phyloP scores from a whole-genome alignment of 2,329 filamentous ascomycete genomes.

The Aspergillus ruber region DNA sequence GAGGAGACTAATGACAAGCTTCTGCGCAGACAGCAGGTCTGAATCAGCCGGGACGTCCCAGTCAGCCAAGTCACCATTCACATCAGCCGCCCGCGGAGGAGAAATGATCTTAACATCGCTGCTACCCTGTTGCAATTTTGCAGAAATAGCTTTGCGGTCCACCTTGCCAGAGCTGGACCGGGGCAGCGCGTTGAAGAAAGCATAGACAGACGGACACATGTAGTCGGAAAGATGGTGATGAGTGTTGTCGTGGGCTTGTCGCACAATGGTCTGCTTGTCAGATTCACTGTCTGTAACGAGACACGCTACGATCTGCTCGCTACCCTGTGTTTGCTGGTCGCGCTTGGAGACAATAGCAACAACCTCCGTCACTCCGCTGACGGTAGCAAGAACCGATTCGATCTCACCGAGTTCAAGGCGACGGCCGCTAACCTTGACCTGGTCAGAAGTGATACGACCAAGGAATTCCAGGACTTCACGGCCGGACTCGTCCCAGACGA shows the following conservation, averaged over 20 bases:
- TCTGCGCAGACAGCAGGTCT: slow-evolving; percentile 2
- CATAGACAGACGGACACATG: slow-evolving; percentile 20
- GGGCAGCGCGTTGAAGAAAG: slow-evolving; percentile 16
- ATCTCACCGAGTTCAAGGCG: slow-evolving; percentile 73
- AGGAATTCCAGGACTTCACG: slow-evolving; percentile 59
- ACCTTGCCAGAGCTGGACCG: slow-evolving; percentile 22
- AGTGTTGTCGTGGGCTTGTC: slow-evolving; percentile 9
- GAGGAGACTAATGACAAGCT: slow-evolving; percentile 12
- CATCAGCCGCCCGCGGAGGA: neutral
- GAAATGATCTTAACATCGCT: slow-evolving; percentile 2
- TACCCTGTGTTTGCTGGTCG: slow-evolving; percentile 12
- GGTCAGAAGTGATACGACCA: slow-evolving; percentile 70
- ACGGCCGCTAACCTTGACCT: slow-evolving; percentile 81
- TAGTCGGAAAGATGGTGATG: slow-evolving; percentile 14
- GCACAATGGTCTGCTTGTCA: slow-evolving; percentile 7
- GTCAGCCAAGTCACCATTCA: slow-evolving; percentile 1
- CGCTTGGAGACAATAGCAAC: slow-evolving; percentile 17
- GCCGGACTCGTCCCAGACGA: slow-evolving; percentile 55
- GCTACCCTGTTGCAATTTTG: slow-evolving; percentile 5
- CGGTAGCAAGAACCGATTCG: slow-evolving; percentile 40
- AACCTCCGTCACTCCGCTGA: slow-evolving; percentile 14
- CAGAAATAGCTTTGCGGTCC: slow-evolving; percentile 17
- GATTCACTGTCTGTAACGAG: slow-evolving; percentile 10
- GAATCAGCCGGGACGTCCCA: slow-evolving; percentile 5
- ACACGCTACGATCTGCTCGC: slow-evolving; percentile 21